Evolutionary conservation across 2,329 filamentous ascomycete species (phyloP).

Genomic region (Trichoderma asperellum): DNA sequence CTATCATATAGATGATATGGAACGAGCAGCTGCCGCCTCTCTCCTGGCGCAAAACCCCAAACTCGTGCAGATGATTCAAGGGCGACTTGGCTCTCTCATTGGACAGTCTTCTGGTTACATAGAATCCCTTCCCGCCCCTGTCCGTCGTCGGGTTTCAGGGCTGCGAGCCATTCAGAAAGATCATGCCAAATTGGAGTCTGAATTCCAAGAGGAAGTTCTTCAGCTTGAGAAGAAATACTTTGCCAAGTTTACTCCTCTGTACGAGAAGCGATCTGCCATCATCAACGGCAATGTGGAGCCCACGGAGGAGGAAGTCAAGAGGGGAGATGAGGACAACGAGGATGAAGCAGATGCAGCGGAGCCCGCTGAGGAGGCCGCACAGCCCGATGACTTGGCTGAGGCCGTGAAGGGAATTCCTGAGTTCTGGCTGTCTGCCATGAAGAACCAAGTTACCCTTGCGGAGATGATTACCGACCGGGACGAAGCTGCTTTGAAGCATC

Average conservation of each 20-base stretch:
- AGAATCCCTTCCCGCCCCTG: slow-evolving; percentile 86
- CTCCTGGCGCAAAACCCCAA: slow-evolving; percentile 96
- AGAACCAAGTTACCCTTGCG: slow-evolving; percentile 95
- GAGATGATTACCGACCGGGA: slow-evolving; percentile 99
- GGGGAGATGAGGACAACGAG: slow-evolving; percentile 78
- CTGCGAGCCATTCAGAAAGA: slow-evolving; percentile 98
- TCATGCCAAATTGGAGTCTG: slow-evolving; percentile 95
- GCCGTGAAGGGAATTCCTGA: slow-evolving; percentile 83
- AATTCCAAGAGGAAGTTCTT: slow-evolving; percentile 98
- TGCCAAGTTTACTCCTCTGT: slow-evolving; percentile 95
- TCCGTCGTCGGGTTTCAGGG: slow-evolving; percentile 91
- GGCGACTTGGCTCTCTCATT: slow-evolving; percentile 89
- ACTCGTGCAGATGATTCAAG: slow-evolving; percentile 96
- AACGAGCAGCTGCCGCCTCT: slow-evolving; percentile 82
- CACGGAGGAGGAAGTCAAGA: slow-evolving; percentile 81
- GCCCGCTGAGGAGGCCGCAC: slow-evolving; percentile 58
- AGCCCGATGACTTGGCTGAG: slow-evolving; percentile 60
- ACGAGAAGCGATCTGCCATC: slow-evolving; percentile 91
- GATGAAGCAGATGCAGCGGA: slow-evolving; percentile 73
- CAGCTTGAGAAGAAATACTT: slow-evolving; percentile 99
- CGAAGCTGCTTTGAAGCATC: slow-evolving; percentile 86
- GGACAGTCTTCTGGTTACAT: slow-evolving; percentile 97
- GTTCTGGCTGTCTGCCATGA: slow-evolving; percentile 99
- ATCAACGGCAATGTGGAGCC: slow-evolving; percentile 88
- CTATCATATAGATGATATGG: slow-evolving; percentile 74